Base-by-base conservation (phyloP, 352 stramenopile genomes). In the Halophytophthora polymorphica region DNA sequence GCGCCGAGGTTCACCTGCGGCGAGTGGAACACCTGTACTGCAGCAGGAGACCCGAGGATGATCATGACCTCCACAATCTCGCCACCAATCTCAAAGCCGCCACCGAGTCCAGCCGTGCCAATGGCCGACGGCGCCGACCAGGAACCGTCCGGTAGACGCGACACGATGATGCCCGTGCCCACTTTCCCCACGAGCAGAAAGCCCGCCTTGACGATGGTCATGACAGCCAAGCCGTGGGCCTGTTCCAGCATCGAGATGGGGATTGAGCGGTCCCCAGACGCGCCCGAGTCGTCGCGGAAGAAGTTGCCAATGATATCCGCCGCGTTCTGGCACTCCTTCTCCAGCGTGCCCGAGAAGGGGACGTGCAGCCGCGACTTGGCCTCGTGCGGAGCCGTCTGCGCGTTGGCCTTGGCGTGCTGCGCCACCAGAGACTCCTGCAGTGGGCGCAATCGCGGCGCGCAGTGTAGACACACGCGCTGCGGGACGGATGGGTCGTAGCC, bases 41-140 rank as follows among this genome's bases (percentile, higher is more conserved):
- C 83, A 7, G 71, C 71, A 28, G 88, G 77, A 1, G 77, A 96
- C 58, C 94, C 93, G 6, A 97, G 58, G 45, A 98, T 78, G 68
- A 98, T 96, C 36, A 97, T 75, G 43, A 97, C 77, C 64, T 98
- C 90, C 2, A 90, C 85, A 22, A 97, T 64, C 61, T 97, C 87
- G 18, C 85, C 88, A 21, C 91, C 91, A 15, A 96, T 69, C 41
- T 97, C 50, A 11, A 86, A 88, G 50, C 90, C 88, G 68, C 66
- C 67, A 37, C 75, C 76, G 17, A 97, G 51, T 10, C 89, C 88
- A 6, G 79, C 64, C 0, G 88, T 88, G 14, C 85, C 88, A 58
- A 98, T 96, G 7, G 91, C 91, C 29, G 76, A 94, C 0, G 91
- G 91, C 2, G 89, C 83, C 21, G 79, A 94, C 91, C 91, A 98